These are phyloP conservation scores for Agrocybe praecox DNA, from an alignment of 768 basidiomycete genomes.

Conservation along the genomic window DNA sequence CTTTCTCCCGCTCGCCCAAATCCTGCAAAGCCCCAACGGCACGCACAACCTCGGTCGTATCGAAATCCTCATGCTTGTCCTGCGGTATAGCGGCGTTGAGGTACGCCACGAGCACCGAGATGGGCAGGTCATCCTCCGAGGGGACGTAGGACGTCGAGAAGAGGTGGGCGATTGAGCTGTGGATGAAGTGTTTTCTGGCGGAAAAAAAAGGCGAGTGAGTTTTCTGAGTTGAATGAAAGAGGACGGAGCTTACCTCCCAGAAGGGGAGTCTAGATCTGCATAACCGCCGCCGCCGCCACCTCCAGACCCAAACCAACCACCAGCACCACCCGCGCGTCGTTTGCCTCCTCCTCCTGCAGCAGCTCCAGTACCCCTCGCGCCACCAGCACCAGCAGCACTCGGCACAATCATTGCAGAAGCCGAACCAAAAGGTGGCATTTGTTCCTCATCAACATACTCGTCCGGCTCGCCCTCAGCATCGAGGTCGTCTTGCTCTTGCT, in stretches of 20 bases:
- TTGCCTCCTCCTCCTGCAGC: too few species aligned
- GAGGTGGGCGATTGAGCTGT: slow-evolving; percentile 61
- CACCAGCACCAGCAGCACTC: too few species aligned
- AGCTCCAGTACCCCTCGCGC: too few species aligned
- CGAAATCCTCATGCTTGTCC: slow-evolving; percentile 83
- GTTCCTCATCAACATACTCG: slow-evolving; percentile 26
- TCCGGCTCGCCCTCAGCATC: slow-evolving; percentile 36
- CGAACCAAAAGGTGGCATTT: slow-evolving; percentile 1
- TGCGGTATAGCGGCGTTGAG: slow-evolving; percentile 76
- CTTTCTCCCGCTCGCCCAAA: too few species aligned
- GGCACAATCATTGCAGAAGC: too few species aligned
- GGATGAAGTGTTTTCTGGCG: slow-evolving; percentile 59
- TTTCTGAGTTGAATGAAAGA: not conserved
- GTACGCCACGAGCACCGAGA: slow-evolving; percentile 69
- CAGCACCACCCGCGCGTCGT: too few species aligned
- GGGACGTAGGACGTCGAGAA: slow-evolving; percentile 69
- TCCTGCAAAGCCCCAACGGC: slow-evolving; percentile 49
- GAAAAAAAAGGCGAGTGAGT: slow-evolving; percentile 1
- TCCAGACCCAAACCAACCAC: too few species aligned
- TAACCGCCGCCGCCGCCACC: too few species aligned
- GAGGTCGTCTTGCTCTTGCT: slow-evolving; percentile 15
- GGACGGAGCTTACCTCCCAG: slow-evolving; percentile 54
- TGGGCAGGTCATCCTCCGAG: slow-evolving; percentile 70
- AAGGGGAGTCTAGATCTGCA: slow-evolving; percentile 62
- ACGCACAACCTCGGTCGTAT: slow-evolving; percentile 69